These are phyloP conservation scores for Psilocybe sp. DNA, from an alignment of 768 basidiomycete genomes.

Conservation along the genomic window DNA sequence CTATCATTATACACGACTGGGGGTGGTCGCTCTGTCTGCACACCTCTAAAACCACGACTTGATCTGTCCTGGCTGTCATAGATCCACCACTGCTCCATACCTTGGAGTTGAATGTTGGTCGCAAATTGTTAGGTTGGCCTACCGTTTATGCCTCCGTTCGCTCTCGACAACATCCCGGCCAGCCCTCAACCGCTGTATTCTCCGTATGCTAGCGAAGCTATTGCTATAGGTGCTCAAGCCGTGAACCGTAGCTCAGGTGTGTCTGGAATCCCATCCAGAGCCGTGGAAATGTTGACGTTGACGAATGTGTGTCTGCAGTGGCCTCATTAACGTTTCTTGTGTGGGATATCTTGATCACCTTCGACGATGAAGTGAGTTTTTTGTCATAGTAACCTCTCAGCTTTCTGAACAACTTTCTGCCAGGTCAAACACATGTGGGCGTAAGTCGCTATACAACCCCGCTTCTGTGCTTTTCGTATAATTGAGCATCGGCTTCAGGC, in stretches of 20 bases:
- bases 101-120: constrained; percentile 2
- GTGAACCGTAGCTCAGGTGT: constrained; percentile 32
- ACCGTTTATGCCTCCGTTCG: constrained; percentile 16
- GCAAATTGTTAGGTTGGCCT: background rate
- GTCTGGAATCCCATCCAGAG: background rate
- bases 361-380: constrained; percentile 34
- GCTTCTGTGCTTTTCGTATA: background rate
- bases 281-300: background rate
- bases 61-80: background rate
- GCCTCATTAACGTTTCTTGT: constrained; percentile 34
- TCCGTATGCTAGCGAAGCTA: constrained; percentile 18
- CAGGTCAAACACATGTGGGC: constrained; percentile 40
- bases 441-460: constrained; percentile 20
- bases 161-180: constrained; percentile 9
- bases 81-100: background rate
- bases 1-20: too few species aligned
- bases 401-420: background rate
- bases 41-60: background rate
- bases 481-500: constrained; percentile 2
- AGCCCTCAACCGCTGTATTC: constrained; percentile 16
- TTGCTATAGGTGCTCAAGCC: constrained; percentile 25
- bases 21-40: background rate
- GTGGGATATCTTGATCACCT: constrained; percentile 40
- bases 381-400: background rate
- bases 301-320: constrained; percentile 19